Percentiles rank a stretch among this genome's conserved stretches.
Evolutionary conservation across 768 basidiomycete species (phyloP).

Genomic region (Mycena crocata): DNA sequence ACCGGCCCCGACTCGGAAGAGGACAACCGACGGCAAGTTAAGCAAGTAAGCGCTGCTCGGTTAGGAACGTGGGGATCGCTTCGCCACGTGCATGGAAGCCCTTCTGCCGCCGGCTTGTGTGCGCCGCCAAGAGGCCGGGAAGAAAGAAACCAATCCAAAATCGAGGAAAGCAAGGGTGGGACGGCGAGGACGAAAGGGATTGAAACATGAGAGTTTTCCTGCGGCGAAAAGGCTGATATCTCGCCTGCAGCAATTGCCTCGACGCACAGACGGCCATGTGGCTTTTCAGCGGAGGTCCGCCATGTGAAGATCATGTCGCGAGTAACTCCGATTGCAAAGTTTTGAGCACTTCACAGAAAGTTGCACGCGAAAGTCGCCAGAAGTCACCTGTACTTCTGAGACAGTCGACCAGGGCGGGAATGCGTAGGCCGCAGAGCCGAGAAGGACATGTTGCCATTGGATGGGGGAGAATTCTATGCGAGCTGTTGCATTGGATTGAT

Average conservation of each 20-base stretch:
- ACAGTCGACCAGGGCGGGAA: background rate
- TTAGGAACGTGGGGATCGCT: background rate
- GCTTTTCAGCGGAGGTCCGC: background rate
- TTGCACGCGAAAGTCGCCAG: background rate
- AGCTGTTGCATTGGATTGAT: background rate
- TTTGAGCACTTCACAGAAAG: background rate
- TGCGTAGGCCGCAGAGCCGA: background rate
- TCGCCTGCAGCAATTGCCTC: background rate
- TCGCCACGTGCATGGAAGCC: background rate
- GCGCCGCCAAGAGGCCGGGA: background rate
- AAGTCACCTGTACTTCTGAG: background rate
- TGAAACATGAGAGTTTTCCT: slow-evolving; percentile 3
- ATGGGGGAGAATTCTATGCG: background rate
- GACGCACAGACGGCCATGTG: background rate
- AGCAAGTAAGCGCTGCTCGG: too few relatives aligned
- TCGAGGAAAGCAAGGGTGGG: slow-evolving; percentile 8
- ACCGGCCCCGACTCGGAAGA: background rate
- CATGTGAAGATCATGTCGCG: slow-evolving; percentile 15
- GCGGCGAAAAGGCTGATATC: background rate
- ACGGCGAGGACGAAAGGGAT: background rate
- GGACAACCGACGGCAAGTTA: background rate
- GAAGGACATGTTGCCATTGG: too few relatives aligned
- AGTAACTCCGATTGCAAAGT: slow-evolving; percentile 17
- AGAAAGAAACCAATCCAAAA: slow-evolving; percentile 4
- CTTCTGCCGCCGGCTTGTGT: slow-evolving; percentile 13